Evolutionary conservation across 2,329 filamentous ascomycete genomes (phyloP).

Genomic region (Fusarium napiforme): DNA sequence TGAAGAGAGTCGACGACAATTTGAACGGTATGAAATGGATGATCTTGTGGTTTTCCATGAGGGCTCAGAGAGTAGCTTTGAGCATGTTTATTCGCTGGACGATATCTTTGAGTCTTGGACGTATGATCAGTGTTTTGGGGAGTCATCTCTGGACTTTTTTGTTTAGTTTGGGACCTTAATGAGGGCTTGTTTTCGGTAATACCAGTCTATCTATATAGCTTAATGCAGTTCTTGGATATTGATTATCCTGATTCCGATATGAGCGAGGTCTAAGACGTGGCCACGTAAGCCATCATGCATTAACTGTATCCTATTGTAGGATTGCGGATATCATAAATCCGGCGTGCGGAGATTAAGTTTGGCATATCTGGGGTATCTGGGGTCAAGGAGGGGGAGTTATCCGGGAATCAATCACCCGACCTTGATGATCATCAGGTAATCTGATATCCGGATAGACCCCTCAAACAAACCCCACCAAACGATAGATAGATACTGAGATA

Average conservation of each 20-base stretch:
- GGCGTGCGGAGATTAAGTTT: neutral
- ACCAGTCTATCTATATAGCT: neutral
- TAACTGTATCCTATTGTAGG: accelerated
- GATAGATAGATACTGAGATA: neutral
- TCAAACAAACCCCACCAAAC: neutral
- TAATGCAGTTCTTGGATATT: neutral
- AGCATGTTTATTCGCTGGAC: constrained; percentile 17
- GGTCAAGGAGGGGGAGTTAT: neutral
- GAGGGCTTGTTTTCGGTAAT: neutral
- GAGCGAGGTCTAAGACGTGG: neutral
- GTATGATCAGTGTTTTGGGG: constrained; percentile 27
- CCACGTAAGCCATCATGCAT: neutral
- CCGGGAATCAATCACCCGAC: neutral
- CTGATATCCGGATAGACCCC: neutral
- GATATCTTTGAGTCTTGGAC: constrained; percentile 33
- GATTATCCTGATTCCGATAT: neutral
- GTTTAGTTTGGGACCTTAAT: neutral
- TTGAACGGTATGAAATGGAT: constrained; percentile 28
- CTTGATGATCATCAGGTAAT: neutral
- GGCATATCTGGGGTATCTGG: neutral
- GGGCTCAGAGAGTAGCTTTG: neutral
- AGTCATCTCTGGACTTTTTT: constrained; percentile 25
- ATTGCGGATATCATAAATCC: neutral
- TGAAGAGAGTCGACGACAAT: constrained; percentile 15
- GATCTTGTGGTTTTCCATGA: neutral